Evolutionary conservation across 1,139 yeast genomes (phyloP), one percentile per base, ranked within the genome.

Genomic region (Blastobotrys ciferrii): DNA sequence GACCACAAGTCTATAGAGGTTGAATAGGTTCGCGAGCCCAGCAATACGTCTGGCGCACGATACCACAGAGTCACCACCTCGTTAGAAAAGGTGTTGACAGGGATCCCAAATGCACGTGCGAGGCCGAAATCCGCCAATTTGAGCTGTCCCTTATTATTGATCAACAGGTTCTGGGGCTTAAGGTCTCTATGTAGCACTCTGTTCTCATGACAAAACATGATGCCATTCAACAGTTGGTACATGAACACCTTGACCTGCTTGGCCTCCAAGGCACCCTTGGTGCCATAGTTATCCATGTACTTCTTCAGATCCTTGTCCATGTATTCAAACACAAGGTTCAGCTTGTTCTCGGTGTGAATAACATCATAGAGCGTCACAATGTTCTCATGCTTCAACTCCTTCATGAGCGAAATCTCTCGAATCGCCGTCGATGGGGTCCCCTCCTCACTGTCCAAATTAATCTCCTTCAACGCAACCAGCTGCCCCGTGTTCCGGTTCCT

Each of bases 1-100:
- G 97, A 88, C 99, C 99, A 92, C 70, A 92, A 89, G 68, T 92
- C 99, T 55, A 92, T 92, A 1, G 96, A 87, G 0, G 98, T 92
- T 30, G 96, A 86, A 68, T 92, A 92, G 44, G 95, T 89, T 58
- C 97, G 79, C 0, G 96, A 87, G 0, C 99, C 99, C 68, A 92
- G 78, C 48, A 92, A 73, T 37, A 92, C 98, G 66, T 92, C 99
- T 0, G 98, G 98, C 0, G 99, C 98, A 55, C 99, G 78, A 70
- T 92, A 92, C 99, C 99, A 92, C 55, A 92, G 73, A 0, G 99
- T 92, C 35, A 92, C 99, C 36, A 92, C 99, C 66, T 92, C 98
- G 66, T 92, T 89, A 25, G 97, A 87, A 63, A 91, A 92, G 0
- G 98, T 92, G 68, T 92, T 91, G 55, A 92, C 96, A 0, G 99